Percentiles rank a stretch among this genome's conserved stretches.
Evolutionary conservation across 208 protist genomes (phyloP).

Genomic region (Crithidia acanthocephali): DNA sequence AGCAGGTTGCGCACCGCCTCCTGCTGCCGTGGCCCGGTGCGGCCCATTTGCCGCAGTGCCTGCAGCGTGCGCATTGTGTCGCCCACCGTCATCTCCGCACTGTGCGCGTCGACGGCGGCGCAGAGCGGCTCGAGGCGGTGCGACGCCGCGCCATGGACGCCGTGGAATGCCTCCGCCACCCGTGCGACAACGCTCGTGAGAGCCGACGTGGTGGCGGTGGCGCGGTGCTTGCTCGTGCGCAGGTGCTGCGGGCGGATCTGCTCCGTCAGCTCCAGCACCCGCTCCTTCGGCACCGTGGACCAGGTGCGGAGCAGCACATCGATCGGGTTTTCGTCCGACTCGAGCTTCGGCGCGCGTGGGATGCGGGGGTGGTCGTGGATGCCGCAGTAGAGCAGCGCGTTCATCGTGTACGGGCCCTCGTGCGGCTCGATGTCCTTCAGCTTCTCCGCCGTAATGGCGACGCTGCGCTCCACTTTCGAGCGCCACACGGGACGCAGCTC

Average conservation of each 20-base stretch:
- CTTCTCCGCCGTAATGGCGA: slow-evolving; percentile 54
- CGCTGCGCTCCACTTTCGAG: slow-evolving; percentile 57
- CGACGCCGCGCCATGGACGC: slow-evolving; percentile 34
- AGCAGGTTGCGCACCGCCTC: slow-evolving; percentile 54
- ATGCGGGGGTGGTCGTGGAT: slow-evolving; percentile 76
- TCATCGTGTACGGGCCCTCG: slow-evolving; percentile 82
- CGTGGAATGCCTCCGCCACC: slow-evolving; percentile 59
- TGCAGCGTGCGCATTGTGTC: slow-evolving; percentile 64
- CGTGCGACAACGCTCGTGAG: slow-evolving; percentile 58
- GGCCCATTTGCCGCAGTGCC: slow-evolving; percentile 63
- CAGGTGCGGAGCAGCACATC: slow-evolving; percentile 83
- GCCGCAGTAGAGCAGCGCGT: slow-evolving; percentile 73
- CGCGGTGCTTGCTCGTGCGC: slow-evolving; percentile 24
- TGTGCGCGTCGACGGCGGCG: slow-evolving; percentile 61
- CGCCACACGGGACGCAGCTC: slow-evolving; percentile 61
- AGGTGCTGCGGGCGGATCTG: slow-evolving; percentile 72
- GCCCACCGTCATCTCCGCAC: slow-evolving; percentile 55
- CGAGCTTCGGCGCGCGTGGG: slow-evolving; percentile 40
- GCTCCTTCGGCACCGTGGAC: slow-evolving; percentile 69
- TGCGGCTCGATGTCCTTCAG: slow-evolving; percentile 65
- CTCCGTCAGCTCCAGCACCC: slow-evolving; percentile 78
- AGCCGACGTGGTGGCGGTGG: slow-evolving; percentile 29
- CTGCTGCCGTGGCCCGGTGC: slow-evolving; percentile 36
- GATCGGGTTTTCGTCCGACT: slow-evolving; percentile 63
- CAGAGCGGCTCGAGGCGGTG: slow-evolving; percentile 76